A percentile compares a stretch with the other conserved stretches of the same genome.
These are phyloP conservation scores for Ustilago lituana DNA, from an alignment of 1,284 basidiomycete genomes.

Conservation along the genomic window DNA sequence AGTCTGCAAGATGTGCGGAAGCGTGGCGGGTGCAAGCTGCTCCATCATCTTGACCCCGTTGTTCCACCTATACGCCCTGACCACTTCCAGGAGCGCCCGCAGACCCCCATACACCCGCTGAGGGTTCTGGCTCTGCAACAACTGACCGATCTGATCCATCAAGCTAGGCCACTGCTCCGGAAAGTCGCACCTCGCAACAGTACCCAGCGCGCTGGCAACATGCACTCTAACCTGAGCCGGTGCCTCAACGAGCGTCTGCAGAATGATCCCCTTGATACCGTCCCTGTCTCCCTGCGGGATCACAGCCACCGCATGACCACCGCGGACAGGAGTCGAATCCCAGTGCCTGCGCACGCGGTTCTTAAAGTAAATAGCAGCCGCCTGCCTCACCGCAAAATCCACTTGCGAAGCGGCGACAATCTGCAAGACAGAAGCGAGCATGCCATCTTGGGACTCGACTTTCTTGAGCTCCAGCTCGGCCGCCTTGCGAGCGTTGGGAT, in stretches of 20 bases:
- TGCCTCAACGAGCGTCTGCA: conserved; percentile 55
- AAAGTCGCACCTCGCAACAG: conserved; percentile 60
- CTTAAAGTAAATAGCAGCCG: conserved; percentile 65
- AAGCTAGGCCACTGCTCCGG: conserved; percentile 61
- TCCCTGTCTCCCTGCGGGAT: conserved; percentile 54
- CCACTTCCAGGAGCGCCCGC: conserved; percentile 61
- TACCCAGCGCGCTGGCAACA: conserved; percentile 53
- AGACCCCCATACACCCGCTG: conserved; percentile 59
- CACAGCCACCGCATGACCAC: conserved; percentile 10
- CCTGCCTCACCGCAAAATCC: conserved; percentile 58
- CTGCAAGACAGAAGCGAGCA: conserved; percentile 62
- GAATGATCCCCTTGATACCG: conserved; percentile 48
- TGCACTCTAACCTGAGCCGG: conserved; percentile 56
- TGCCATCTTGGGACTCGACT: conserved; percentile 62
- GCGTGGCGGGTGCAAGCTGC: conserved; percentile 52
- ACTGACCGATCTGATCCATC: conserved; percentile 55
- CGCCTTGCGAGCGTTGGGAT: conserved; percentile 59
- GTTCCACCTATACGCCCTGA: conserved; percentile 60
- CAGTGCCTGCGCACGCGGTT: conserved; percentile 62
- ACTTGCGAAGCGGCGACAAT: conserved; percentile 52
- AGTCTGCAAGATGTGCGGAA: conserved; percentile 59
- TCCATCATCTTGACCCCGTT: conserved; percentile 60
- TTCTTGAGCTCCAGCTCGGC: conserved; percentile 65
- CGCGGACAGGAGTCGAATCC: conserved; percentile 44
- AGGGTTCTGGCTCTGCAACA: conserved; percentile 50